Evolutionary conservation across 768 basidiomycete species (phyloP), one percentile per base, ranked within the genome.

Genomic region (Tubosaeta brunneosetosa): DNA sequence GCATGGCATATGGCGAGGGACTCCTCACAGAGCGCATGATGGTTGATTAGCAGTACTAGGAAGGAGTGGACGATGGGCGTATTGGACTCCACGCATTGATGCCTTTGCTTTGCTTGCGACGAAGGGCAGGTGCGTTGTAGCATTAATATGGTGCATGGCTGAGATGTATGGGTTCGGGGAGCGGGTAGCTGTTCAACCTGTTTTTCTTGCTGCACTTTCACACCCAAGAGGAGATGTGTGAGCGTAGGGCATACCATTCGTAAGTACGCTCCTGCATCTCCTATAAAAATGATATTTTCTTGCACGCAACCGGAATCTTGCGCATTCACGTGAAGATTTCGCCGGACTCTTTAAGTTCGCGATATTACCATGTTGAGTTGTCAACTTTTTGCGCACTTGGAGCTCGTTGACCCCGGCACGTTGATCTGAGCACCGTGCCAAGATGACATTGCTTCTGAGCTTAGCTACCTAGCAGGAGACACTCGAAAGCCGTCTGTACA

Each of bases 1-100:
- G 91, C 63, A 88, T 91, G 82, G 90, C 93, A 26, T 94, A 91
- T 67, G 85, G 82, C 56, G 90, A 94, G 69, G 92, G 92, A 37
- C 76, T 95, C 55, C 83, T 88, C 61, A 93, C 92, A 25, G 92
- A 91, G 60, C 82, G 80, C 67, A 82, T 89, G 82, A 77, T 88
- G 73, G 85, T 91, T 63, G 88, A 90, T 69, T 85, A 71, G 49
- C 57, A 44, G 46, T 59, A 46, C 44, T 50, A 37, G 38, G 50
- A 36, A 37, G 38, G 49, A 12, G 36, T 55, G 54, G 50, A 50
- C 37, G 42, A 54, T 49, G 59, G 46, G 55, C 47, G 47, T 53
- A 33, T 56, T 55, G 52, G 53, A 59, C 48, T 44, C 53, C 53
- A 59, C 55, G 57, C 55, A 58, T 52, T 51, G 62, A 60, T 62